Base-by-base conservation (phyloP, 2,329 filamentous ascomycete genomes). In the Ophiostoma fasciatum region DNA sequence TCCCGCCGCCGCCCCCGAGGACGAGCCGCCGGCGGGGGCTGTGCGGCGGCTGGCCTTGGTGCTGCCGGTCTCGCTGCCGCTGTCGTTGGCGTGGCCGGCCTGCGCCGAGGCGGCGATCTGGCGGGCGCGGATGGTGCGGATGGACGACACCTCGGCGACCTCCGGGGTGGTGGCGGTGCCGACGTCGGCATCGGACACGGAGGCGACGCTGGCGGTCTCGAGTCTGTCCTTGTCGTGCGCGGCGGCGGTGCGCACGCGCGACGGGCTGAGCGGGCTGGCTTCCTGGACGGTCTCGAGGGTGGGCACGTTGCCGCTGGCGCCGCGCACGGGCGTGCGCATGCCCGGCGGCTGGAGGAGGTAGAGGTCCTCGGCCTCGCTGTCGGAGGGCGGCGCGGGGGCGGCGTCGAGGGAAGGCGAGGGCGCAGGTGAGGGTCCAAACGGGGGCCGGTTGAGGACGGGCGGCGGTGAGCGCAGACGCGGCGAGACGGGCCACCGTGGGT, bases 201-300 rank as follows among this genome's bases (percentile, higher is more conserved):
- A 57, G 4, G 53, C 49, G 8, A 67, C 54, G 47, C 64, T 66
- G 43, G 71, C 63, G 9, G 34, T 36, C 29, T 63, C 62, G 18
- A 63, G 57, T 53, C 62, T 69, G 39, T 72, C 69, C 35, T n/a
- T n/a, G n/a, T n/a, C n/a, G n/a, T n/a, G n/a, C n/a, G n/a, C n/a
- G 18, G 60, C 59, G 13, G 61, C 56, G 40, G 65, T 62, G 41
- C 60, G 48, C 22, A 52, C 53, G 33, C 58, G 60, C 48, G 82
- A 80, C 1, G 81, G 82, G 33, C 74, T 76, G 29, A 79, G 75
- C 41, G 83, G 71, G 58, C 83, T 90, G 36, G 80, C 77, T 63
- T 94, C 88, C 53, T 94, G 81, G 13, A 96, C 88, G 0, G 90
- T 94, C 58, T 93, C 88, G 39, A 94, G 61, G 32, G 72, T 73